A percentile compares a stretch with the other conserved stretches of the same genome.
Conservation (phyloP, 2,329 filamentous ascomycete genomes). For the Fusarium phyllophilum region DNA sequence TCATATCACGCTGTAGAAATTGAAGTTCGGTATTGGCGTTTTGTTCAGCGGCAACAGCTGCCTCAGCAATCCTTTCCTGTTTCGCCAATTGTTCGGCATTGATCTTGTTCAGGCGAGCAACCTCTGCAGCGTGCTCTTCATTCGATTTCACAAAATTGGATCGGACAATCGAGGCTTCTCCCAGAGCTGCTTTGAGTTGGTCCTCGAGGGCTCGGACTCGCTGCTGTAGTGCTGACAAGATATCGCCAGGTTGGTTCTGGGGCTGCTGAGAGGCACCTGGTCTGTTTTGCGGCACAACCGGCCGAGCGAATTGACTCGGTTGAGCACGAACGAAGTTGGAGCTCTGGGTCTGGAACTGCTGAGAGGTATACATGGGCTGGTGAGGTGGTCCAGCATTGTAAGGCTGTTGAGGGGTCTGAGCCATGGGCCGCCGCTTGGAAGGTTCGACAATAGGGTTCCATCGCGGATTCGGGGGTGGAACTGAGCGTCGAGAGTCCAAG, state of each 20-base stretch:
- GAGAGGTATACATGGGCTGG: conserved; percentile 44
- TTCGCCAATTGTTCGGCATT: conserved; percentile 72
- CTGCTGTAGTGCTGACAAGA: conserved; percentile 61
- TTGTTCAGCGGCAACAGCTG: conserved; percentile 71
- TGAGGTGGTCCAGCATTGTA: conserved; percentile 25
- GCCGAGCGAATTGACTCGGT: conserved; percentile 56
- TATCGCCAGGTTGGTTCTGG: conserved; percentile 47
- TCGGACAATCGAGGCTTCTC: conserved; percentile 80
- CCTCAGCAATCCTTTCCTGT: conserved; percentile 72
- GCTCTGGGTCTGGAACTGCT: conserved; percentile 46
- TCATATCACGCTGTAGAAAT: conserved; percentile 78
- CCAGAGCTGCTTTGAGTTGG: conserved; percentile 70
- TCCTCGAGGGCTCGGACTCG: conserved; percentile 63
- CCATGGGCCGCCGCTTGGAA: conserved; percentile 29
- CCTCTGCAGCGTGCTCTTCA: conserved; percentile 70
- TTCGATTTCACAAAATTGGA: conserved; percentile 71
- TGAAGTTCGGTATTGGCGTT: conserved; percentile 74
- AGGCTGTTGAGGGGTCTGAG: conserved; percentile 27
- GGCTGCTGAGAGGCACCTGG: conserved; percentile 39
- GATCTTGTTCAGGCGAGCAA: conserved; percentile 69
- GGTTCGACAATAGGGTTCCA: conserved; percentile 52
- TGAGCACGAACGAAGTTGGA: conserved; percentile 46
- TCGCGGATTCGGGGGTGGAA: conserved; percentile 51
- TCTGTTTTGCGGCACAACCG: conserved; percentile 44
- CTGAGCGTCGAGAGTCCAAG: conserved; percentile 39